Conservation (phyloP, 345 rosid species). For the Angophora floribunda region DNA sequence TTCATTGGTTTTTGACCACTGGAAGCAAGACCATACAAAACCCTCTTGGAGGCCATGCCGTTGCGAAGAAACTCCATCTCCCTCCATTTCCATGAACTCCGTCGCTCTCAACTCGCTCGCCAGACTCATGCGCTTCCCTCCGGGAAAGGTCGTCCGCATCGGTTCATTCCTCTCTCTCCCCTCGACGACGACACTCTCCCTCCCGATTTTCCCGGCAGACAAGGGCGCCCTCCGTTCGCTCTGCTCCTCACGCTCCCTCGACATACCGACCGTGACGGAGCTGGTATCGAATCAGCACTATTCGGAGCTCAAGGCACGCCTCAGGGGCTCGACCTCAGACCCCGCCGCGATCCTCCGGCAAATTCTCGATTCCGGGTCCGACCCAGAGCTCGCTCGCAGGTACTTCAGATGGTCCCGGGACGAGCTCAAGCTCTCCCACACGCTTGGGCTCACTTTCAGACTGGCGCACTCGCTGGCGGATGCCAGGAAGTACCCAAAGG, state of each 20-base stretch:
- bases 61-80: neutral
- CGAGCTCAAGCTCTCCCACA: constrained; percentile 23
- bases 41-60: neutral
- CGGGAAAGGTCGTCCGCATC: neutral
- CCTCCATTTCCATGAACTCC: neutral
- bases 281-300: constrained; percentile 57
- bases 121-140: neutral
- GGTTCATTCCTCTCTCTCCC: neutral
- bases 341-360: constrained; percentile 27
- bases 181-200: neutral
- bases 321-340: constrained; percentile 7
- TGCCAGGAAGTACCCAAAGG: constrained; percentile 43
- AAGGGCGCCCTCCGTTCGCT: constrained; percentile 3
- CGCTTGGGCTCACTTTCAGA: constrained; percentile 35
- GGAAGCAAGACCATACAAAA: neutral
- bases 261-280: constrained; percentile 12
- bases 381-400: constrained; percentile 46
- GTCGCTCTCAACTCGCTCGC: neutral
- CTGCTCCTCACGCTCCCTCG: constrained; percentile 2
- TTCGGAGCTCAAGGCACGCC: constrained; percentile 34
- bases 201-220: neutral
- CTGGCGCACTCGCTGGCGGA: constrained; percentile 33
- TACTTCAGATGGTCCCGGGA: constrained; percentile 49
- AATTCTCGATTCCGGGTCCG: constrained; percentile 37
- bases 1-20: too few species aligned